phyloP scores from a whole-genome alignment of 202 grass and related monocot genomes.

The Brachypodium distachyon region DNA sequence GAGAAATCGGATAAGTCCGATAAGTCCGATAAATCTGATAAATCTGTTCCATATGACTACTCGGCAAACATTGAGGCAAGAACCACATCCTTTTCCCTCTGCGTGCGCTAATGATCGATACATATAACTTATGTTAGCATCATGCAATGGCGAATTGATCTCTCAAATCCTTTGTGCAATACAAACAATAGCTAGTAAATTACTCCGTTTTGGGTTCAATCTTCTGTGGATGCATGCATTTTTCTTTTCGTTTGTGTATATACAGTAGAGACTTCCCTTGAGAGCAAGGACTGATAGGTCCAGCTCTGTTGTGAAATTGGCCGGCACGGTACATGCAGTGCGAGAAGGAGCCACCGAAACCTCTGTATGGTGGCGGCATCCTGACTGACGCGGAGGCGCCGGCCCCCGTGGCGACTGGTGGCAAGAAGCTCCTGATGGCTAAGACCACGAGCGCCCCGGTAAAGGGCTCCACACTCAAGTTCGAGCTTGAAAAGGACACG shows the following conservation, averaged over 20 bases:
- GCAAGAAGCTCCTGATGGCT: slow-evolving; percentile 27
- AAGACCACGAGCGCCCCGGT: neutral
- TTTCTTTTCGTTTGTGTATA: neutral
- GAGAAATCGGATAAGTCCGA: neutral
- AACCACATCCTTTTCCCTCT: neutral
- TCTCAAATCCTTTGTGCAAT: neutral
- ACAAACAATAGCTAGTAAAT: neutral
- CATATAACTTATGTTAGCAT: neutral
- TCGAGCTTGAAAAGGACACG: slow-evolving; percentile 31
- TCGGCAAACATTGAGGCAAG: slow-evolving; percentile 39
- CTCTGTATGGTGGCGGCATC: slow-evolving; percentile 51
- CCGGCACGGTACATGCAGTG: slow-evolving; percentile 8
- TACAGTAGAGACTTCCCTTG: neutral
- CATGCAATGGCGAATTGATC: neutral
- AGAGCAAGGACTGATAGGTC: neutral
- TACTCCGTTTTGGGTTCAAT: neutral
- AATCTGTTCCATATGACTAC: slow-evolving; percentile 16
- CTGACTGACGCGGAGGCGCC: slow-evolving; percentile 6
- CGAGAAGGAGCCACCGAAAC: slow-evolving; percentile 33
- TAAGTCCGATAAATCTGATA: neutral
- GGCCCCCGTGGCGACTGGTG: neutral
- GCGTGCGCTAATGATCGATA: neutral
- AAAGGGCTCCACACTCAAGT: slow-evolving; percentile 26
- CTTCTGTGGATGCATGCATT: neutral
- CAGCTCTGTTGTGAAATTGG: neutral